A percentile compares a stretch with the other conserved stretches of the same genome.
phyloP scores from a whole-genome alignment of 768 basidiomycete species.

The Termitomyces sp. region DNA sequence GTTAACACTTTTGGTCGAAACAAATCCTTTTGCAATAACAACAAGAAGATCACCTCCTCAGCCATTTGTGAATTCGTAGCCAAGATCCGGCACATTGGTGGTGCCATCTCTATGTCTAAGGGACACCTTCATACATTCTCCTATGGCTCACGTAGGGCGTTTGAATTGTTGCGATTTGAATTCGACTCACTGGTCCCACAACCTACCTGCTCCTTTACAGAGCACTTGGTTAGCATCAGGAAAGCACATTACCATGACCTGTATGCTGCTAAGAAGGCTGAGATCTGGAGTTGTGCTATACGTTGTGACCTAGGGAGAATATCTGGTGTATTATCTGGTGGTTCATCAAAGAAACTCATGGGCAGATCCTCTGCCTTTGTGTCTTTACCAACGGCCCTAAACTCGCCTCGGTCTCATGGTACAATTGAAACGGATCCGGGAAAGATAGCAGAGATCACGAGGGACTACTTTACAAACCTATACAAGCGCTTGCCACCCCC shows the following conservation, averaged over 20 bases:
- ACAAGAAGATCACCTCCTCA: not conserved
- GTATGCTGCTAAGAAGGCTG: not conserved
- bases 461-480: constrained; percentile 16
- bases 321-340: not conserved
- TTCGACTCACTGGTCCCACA: no score
- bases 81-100: not conserved
- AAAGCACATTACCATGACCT: not conserved
- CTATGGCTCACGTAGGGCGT: no score
- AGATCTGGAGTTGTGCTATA: not conserved
- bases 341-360: not conserved
- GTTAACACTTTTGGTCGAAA: not conserved
- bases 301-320: not conserved
- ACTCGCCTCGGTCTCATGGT: not conserved
- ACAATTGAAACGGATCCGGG: constrained; percentile 7
- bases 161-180: no score
- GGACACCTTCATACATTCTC: not conserved
- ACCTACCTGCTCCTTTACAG: no score
- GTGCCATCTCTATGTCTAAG: not conserved
- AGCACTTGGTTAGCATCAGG: no score
- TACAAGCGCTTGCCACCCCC: constrained; percentile 11
- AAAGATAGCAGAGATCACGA: constrained; percentile 6
- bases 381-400: not conserved
- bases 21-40: not conserved
- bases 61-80: not conserved
- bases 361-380: not conserved